phyloP scores from a whole-genome alignment of 495 filamentous ascomycete species.

The Tuber microsphaerosporum region DNA sequence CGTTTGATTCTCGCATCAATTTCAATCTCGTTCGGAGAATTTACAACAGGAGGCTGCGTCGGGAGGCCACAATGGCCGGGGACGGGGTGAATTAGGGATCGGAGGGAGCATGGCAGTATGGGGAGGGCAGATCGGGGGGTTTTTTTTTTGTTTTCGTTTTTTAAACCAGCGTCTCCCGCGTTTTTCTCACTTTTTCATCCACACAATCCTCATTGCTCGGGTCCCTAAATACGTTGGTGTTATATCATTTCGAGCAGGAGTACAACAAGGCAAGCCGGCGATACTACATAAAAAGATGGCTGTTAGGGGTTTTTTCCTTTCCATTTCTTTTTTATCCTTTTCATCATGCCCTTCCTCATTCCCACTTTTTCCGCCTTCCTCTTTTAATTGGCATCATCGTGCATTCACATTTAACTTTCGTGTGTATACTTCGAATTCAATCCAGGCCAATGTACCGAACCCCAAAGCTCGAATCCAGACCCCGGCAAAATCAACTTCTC shows the following conservation, averaged over 20 bases:
- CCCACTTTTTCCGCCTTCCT: background rate
- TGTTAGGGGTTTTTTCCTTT: background rate
- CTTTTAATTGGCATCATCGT: background rate
- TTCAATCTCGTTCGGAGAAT: conserved; percentile 20
- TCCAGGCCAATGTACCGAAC: background rate
- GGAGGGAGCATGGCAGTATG: background rate
- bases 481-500: background rate
- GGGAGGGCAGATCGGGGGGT: background rate
- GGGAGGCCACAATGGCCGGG: conserved; percentile 18
- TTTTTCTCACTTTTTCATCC: background rate
- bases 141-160: background rate
- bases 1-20: background rate
- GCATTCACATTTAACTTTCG: background rate
- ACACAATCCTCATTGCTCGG: background rate
- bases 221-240: background rate
- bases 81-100: background rate
- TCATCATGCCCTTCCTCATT: conserved; percentile 2
- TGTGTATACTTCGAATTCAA: conserved; percentile 2
- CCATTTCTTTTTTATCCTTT: background rate
- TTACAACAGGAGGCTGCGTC: conserved; percentile 29
- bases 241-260: background rate
- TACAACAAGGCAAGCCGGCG: conserved; percentile 2
- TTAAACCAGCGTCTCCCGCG: background rate
- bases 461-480: background rate
- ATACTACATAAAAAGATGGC: conserved; percentile 3